These are phyloP conservation scores for Coniosporium tulheliwenetii DNA, from an alignment of 2,329 filamentous ascomycete species.

Conservation along the genomic window DNA sequence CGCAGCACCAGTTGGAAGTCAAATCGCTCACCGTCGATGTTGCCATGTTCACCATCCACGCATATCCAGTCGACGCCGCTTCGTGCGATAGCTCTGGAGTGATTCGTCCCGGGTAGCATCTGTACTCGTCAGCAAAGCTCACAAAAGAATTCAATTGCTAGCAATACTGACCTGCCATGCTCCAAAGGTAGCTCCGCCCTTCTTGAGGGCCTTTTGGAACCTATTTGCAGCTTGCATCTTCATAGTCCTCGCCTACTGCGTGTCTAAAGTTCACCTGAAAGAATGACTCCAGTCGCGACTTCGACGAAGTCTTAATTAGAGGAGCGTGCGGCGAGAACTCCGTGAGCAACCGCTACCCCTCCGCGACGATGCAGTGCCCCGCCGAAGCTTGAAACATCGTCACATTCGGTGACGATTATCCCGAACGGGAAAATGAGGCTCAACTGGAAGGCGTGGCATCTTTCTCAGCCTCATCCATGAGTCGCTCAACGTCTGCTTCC, in stretches of 20 bases:
- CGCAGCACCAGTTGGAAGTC: too few relatives aligned
- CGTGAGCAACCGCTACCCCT: too few relatives aligned
- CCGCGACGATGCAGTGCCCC: neutral
- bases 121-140: conserved; percentile 4
- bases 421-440: too few relatives aligned
- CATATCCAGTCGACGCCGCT: conserved; percentile 38
- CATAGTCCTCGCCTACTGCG: neutral
- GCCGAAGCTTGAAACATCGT: too few relatives aligned
- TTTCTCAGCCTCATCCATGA: conserved; percentile 47
- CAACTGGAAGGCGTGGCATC: conserved; percentile 1
- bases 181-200: conserved; percentile 34
- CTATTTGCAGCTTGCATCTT: conserved; percentile 39
- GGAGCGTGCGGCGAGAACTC: too few relatives aligned
- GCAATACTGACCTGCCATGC: conserved; percentile 37
- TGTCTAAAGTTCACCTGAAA: too few relatives aligned
- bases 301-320: too few relatives aligned
- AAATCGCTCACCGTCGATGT: conserved; percentile 31
- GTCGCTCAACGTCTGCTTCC: conserved; percentile 45
- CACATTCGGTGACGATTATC: too few relatives aligned
- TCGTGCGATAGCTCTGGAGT: conserved; percentile 35
- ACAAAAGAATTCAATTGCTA: too few relatives aligned
- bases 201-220: conserved; percentile 34
- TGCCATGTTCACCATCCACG: conserved; percentile 40
- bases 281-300: too few relatives aligned
- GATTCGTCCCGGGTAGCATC: conserved; percentile 38